Evolutionary conservation across 192 early-diverging fungal genomes (phyloP), one percentile per base, ranked within the genome.

Genomic region (Dissophora globulifera): DNA sequence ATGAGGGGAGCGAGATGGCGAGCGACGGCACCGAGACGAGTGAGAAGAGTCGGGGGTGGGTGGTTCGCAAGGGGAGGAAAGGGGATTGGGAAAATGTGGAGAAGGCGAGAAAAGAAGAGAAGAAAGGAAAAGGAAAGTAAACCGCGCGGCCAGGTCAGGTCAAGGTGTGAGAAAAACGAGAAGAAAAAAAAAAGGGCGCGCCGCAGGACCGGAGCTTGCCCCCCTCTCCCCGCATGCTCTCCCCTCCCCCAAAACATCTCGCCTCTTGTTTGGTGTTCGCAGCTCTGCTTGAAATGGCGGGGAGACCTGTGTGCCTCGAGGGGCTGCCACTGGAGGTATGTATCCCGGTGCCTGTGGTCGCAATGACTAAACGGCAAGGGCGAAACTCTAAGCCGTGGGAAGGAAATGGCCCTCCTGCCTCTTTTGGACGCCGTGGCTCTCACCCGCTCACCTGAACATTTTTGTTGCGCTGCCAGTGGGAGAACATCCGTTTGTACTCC

Each of bases 121-220:
- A 8, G 25, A 26, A n/a, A 42, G 47, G 30, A 31, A n/a, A 35
- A 16, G 46, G 33, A 27, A n/a, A n/a, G 46, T n/a, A n/a, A n/a
- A n/a, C n/a, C n/a, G n/a, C n/a, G n/a, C n/a, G n/a, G n/a, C n/a
- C n/a, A 26, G 27, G 25, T 49, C 8, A 62, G 35, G 26, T 16
- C 9, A 13, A 51, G 16, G 50, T 63, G 61, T 53, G 50, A 48
- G 25, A 47, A 56, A 48, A 55, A n/a, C n/a, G n/a, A n/a, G n/a
- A 19, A 55, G 38, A 19, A 13, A 4, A 27, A 43, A 47, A 26
- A 58, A 50, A 50, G 26, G 43, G 43, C 43, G 43, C 17, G 9
- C 48, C 48, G n/a, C n/a, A n/a, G n/a, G n/a, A n/a, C n/a, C n/a
- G n/a, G n/a, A n/a, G n/a, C n/a, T 50, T 25, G 19, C 23, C 23